Conservation (phyloP, 1,284 basidiomycete genomes). For the Waitea zeae region DNA sequence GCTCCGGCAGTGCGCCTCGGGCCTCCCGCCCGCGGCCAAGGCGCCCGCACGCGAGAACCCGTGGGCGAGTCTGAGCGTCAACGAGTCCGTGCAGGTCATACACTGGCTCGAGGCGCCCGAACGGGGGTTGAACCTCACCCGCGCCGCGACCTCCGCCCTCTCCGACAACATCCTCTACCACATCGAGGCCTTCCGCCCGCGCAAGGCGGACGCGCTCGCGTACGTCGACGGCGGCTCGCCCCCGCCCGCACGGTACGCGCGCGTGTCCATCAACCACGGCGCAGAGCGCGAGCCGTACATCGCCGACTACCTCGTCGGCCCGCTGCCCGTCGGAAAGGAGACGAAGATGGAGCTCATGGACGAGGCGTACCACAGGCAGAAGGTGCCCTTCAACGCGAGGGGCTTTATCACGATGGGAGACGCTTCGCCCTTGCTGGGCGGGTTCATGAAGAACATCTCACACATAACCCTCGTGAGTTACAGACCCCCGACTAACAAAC, state of each 20-base stretch:
- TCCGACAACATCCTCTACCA: conserved; percentile 31
- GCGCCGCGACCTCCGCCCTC: conserved; percentile 11
- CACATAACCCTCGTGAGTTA: conserved; percentile 21
- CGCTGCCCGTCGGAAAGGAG: conserved; percentile 23
- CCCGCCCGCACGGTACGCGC: conserved; percentile 19
- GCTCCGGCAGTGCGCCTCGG: conserved; percentile 17
- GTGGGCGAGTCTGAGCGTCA: conserved; percentile 27
- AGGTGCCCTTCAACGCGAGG: conserved; percentile 33
- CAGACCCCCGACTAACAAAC: neutral
- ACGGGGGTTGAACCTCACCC: conserved; percentile 29
- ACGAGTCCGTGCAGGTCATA: conserved; percentile 24
- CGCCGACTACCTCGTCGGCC: conserved; percentile 37
- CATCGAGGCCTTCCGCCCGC: conserved; percentile 30
- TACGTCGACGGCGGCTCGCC: conserved; percentile 19
- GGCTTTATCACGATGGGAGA: conserved; percentile 19
- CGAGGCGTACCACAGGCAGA: conserved; percentile 31
- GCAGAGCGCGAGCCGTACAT: conserved; percentile 21
- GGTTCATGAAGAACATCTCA: conserved; percentile 15
- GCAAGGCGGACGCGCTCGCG: conserved; percentile 28
- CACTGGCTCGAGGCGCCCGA: conserved; percentile 26
- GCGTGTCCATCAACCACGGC: conserved; percentile 37
- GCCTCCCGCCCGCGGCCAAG: conserved; percentile 15
- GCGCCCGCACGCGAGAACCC: conserved; percentile 26
- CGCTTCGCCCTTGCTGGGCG: conserved; percentile 16
- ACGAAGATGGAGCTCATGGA: conserved; percentile 21